phyloP scores from a whole-genome alignment of 192 early-diverging fungal genomes.

The Coemansia umbellata region DNA sequence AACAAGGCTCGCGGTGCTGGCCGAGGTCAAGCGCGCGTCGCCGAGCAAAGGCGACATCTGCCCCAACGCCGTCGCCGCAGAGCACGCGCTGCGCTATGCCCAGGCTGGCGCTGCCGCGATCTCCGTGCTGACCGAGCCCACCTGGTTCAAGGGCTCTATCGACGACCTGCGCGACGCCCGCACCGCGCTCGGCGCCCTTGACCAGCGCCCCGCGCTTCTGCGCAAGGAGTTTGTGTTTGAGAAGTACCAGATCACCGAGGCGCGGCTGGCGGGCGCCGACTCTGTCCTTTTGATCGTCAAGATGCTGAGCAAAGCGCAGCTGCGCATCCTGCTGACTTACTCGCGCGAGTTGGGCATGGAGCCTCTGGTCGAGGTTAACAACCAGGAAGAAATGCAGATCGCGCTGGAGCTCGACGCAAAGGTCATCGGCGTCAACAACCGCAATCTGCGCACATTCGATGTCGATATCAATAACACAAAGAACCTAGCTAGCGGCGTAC shows the following conservation, averaged over 20 bases:
- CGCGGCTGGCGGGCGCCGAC: conserved; percentile 92
- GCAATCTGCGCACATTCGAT: conserved; percentile 94
- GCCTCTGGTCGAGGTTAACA: conserved; percentile 98
- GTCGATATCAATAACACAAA: conserved; percentile 89
- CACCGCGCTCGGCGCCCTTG: conserved; percentile 55
- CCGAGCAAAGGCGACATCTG: conserved; percentile 94
- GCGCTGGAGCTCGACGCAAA: conserved; percentile 78
- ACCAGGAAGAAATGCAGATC: conserved; percentile 78
- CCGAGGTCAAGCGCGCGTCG: conserved; percentile 98
- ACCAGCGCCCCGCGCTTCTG: conserved; percentile 87
- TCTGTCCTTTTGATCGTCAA: conserved; percentile 95
- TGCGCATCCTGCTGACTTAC: conserved; percentile 68
- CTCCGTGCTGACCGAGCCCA: conserved; percentile 97
- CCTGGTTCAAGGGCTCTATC: conserved; percentile 96
- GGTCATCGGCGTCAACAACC: conserved; percentile 97
- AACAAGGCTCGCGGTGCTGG: conserved; percentile 69
- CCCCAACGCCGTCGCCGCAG: conserved; percentile 75
- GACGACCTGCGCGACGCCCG: conserved; percentile 91
- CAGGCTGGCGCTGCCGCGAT: conserved; percentile 87
- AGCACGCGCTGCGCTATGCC: conserved; percentile 83
- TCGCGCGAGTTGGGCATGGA: conserved; percentile 86
- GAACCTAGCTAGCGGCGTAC: conserved; percentile 64
- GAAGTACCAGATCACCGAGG: conserved; percentile 95
- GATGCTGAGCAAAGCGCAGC: conserved; percentile 70
- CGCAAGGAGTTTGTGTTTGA: conserved; percentile 98